Evolutionary conservation across 2,329 filamentous ascomycete genomes (phyloP).

Genomic region (Ceratocystis harringtonii): DNA sequence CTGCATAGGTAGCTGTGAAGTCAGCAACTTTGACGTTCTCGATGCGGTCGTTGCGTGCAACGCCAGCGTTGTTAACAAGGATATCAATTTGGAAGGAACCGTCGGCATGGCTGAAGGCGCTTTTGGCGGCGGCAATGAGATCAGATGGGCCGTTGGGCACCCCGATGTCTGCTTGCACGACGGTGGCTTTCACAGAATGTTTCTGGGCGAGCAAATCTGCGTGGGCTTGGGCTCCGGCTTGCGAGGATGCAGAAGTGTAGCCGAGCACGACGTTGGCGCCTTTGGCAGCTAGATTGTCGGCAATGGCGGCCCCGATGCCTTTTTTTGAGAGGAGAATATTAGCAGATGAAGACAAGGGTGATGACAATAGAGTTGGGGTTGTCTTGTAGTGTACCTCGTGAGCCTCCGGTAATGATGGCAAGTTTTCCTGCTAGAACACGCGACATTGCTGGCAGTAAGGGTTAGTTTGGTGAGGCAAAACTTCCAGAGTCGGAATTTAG

Average conservation of each 20-base stretch:
- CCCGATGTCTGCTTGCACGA: slow-evolving; percentile 58
- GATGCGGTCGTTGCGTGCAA: slow-evolving; percentile 48
- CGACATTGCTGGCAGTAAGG: slow-evolving; percentile 23
- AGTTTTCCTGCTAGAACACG: slow-evolving; percentile 55
- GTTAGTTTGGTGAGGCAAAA: not conserved
- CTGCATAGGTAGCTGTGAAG: slow-evolving; percentile 56
- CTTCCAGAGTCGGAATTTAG: not conserved
- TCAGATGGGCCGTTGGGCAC: slow-evolving; percentile 43
- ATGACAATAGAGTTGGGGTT: not conserved
- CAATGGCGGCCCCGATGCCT: slow-evolving; percentile 56
- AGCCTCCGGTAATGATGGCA: slow-evolving; percentile 65
- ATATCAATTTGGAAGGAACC: slow-evolving; percentile 57
- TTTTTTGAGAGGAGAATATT: not conserved
- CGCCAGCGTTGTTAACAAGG: slow-evolving; percentile 74
- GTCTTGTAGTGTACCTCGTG: slow-evolving; percentile 42
- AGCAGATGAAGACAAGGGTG: not conserved
- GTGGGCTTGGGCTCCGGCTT: slow-evolving; percentile 40
- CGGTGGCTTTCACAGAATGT: slow-evolving; percentile 44
- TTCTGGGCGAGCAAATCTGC: slow-evolving; percentile 40
- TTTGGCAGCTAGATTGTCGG: slow-evolving; percentile 56
- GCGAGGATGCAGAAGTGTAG: slow-evolving; percentile 41
- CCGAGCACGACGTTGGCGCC: slow-evolving; percentile 55
- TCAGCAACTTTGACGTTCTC: slow-evolving; percentile 47
- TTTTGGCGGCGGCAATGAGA: slow-evolving; percentile 43
- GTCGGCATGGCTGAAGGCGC: slow-evolving; percentile 38